Evolutionary conservation across 2,329 filamentous ascomycete genomes (phyloP).

Genomic region (Aspergillus calidoustus): DNA sequence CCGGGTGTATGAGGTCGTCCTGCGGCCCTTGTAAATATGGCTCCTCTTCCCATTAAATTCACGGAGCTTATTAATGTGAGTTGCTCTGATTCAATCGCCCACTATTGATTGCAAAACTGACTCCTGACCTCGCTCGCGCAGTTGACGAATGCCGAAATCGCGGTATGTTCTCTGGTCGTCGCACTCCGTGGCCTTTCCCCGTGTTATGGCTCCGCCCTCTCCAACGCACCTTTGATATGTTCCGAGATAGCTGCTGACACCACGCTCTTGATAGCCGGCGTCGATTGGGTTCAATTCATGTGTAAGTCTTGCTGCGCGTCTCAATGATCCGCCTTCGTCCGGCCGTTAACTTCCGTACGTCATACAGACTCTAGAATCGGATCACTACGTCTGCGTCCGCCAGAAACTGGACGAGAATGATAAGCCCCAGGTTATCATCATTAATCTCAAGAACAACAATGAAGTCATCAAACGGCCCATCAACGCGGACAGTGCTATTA

Average conservation of each 20-base stretch:
- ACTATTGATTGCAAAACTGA: slow-evolving; percentile 35
- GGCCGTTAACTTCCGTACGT: slow-evolving; percentile 27
- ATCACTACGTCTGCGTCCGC: slow-evolving; percentile 93
- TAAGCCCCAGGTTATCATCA: slow-evolving; percentile 91
- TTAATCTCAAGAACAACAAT: slow-evolving; percentile 97
- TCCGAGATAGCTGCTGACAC: slow-evolving; percentile 30
- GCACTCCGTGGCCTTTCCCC: slow-evolving; percentile 14
- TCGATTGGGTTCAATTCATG: slow-evolving; percentile 88
- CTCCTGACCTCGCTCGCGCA: slow-evolving; percentile 36
- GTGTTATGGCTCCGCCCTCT: slow-evolving; percentile 18
- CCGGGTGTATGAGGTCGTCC: slow-evolving; percentile 49
- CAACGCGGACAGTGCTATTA: slow-evolving; percentile 99
- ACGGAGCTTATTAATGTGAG: slow-evolving; percentile 82
- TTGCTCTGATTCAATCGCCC: slow-evolving; percentile 39
- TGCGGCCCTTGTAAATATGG: slow-evolving; percentile 54
- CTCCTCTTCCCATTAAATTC: slow-evolving; percentile 86
- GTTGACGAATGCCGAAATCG: slow-evolving; percentile 59
- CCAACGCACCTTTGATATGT: neutral
- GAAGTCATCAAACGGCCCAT: slow-evolving; percentile 93
- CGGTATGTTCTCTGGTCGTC: slow-evolving; percentile 49
- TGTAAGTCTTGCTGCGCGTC: slow-evolving; percentile 57
- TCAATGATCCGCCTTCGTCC: neutral
- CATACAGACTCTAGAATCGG: slow-evolving; percentile 90
- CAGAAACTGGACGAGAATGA: slow-evolving; percentile 86
- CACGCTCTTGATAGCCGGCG: slow-evolving; percentile 56